Conservation (phyloP, 768 basidiomycete species). For the Leccinum barrowsii region DNA sequence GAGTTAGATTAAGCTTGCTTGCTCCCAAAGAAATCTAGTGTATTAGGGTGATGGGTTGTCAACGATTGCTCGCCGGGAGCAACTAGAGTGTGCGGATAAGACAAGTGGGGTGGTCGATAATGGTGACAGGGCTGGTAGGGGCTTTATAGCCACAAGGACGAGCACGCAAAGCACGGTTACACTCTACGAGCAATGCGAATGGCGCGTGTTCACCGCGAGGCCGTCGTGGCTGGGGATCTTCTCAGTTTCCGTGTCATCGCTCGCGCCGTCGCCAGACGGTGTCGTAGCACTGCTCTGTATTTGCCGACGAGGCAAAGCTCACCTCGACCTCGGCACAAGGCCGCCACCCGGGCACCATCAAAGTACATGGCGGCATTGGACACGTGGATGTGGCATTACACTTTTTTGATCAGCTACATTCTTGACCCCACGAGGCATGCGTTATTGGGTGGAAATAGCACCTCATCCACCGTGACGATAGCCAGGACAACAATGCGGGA, state of each 20-base stretch:
- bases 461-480: not conserved
- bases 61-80: slow-evolving; percentile 31
- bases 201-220: slow-evolving; percentile 32
- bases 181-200: slow-evolving; percentile 24
- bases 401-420: slow-evolving; percentile 12
- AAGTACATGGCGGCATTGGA: not conserved
- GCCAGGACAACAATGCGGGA: not conserved
- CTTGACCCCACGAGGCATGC: slow-evolving; percentile 15
- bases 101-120: slow-evolving; percentile 41
- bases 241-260: slow-evolving; percentile 10
- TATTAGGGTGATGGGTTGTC: slow-evolving; percentile 3
- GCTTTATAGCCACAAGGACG: slow-evolving; percentile 26
- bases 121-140: slow-evolving; percentile 1
- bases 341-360: slow-evolving; percentile 7
- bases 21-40: slow-evolving; percentile 1
- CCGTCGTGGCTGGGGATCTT: slow-evolving; percentile 11
- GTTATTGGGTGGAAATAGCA: not conserved
- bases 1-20: slow-evolving; percentile 8
- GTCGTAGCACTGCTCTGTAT: slow-evolving; percentile 4
- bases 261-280: slow-evolving; percentile 10
- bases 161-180: slow-evolving; percentile 10
- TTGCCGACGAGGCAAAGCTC: slow-evolving; percentile 18
- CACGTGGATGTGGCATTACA: slow-evolving; percentile 15
- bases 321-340: slow-evolving; percentile 14
- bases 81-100: slow-evolving; percentile 32